Evolutionary conservation across 768 basidiomycete genomes (phyloP).

Genomic region (Boletellus emodensis): DNA sequence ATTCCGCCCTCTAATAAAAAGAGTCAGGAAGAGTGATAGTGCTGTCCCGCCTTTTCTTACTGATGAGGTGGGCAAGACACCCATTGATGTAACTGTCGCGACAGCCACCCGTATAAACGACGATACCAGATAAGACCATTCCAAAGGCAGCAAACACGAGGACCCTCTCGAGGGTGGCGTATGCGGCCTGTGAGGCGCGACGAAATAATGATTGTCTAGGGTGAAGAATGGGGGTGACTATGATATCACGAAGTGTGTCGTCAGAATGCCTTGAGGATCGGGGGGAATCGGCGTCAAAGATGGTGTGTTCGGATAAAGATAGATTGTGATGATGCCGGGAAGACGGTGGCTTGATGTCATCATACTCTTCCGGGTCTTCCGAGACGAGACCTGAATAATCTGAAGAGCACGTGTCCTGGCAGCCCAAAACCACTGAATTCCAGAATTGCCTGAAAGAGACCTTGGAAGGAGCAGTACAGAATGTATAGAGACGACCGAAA

Average conservation of each 20-base stretch:
- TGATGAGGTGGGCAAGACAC: conserved; percentile 89
- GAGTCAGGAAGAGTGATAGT: background rate
- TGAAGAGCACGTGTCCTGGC: conserved; percentile 28
- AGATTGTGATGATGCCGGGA: conserved; percentile 39
- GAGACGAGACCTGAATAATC: conserved; percentile 60
- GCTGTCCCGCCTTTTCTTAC: conserved; percentile 38
- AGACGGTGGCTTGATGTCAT: conserved; percentile 38
- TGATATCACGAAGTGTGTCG: conserved; percentile 49
- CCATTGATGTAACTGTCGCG: conserved; percentile 73
- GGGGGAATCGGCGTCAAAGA: conserved; percentile 47
- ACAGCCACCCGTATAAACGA: conserved; percentile 85
- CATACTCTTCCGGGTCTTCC: conserved; percentile 54
- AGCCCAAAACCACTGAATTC: conserved; percentile 53
- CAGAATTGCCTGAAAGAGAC: conserved; percentile 51
- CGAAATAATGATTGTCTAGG: conserved; percentile 28
- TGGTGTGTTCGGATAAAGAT: conserved; percentile 47
- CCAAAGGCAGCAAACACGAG: conserved; percentile 72
- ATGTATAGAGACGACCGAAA: conserved; percentile 48
- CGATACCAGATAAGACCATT: conserved; percentile 64
- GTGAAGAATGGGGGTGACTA: conserved; percentile 14
- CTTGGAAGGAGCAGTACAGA: conserved; percentile 37
- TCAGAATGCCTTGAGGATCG: conserved; percentile 46
- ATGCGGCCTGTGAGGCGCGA: conserved; percentile 45
- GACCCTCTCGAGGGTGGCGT: conserved; percentile 53
- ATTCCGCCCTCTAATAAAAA: conserved; percentile 69